Base-by-base conservation (phyloP, 1,139 yeast species). In the Blastobotrys persicus region DNA sequence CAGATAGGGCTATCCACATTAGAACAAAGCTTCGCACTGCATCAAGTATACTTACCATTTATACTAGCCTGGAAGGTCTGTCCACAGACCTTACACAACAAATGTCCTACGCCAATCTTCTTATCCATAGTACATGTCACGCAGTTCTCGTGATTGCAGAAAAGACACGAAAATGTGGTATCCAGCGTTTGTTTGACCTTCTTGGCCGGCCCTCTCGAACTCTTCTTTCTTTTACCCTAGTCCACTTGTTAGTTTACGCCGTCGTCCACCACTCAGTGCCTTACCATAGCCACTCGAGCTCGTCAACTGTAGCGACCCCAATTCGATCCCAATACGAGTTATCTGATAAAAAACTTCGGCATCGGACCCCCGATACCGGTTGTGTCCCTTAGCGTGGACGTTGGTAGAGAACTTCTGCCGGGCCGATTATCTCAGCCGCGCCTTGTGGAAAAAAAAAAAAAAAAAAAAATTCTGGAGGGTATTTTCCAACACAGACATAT, bases 61-160 rank as follows among this genome's bases (percentile, higher is more conserved):
- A 91, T 88, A 44, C 92, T 80, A 2, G 96, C 82, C 66, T 91
- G 98, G 73, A 92, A 94, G 44, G 81, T 80, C 65, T 92, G 98
- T 1, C 98, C 98, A 66, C 98, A 92, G 26, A 91, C 86, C 66
- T 92, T 92, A 68, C 98, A 92, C 55, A 81, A 83, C 54, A 92
- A 72, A 35, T 86, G 83, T 16, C 98, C 98, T 45, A 92, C 78
- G 50, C 88, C 83, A 57, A 85, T 78, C 67, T 85, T 88, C 71
- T 88, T 92, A 67, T 92, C 98, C 66, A 92, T 71, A 6, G 87
- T 80, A 65, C 98, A 91, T 44, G 85, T 78, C 46, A 92, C 96
- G 1, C 96, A 85, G 59, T 85, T 85, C 65, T 92, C 98, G 70
- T 92, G 98, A 68, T 92, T 92, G 70, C 98, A 92, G 67, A 92